Evolutionary conservation across 331 rosid genomes (phyloP).

Genomic region (Cydonia oblonga): DNA sequence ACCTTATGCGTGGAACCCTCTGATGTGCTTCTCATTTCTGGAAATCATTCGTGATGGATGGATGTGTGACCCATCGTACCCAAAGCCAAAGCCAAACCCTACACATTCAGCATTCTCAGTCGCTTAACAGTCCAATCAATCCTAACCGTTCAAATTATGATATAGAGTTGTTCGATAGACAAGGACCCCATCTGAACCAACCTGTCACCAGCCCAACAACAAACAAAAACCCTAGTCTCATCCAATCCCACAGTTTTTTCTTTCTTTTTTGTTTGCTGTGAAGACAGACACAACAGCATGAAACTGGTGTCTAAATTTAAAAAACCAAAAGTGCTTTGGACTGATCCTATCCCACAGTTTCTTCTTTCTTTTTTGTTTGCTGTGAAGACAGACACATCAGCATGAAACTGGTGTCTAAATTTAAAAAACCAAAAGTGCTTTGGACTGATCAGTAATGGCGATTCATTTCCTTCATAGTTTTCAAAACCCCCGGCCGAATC

Average conservation of each 20-base stretch:
- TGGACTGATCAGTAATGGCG: background rate
- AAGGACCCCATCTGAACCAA: background rate
- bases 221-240: background rate
- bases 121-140: constrained; percentile 19
- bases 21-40: no score
- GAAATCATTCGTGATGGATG: background rate
- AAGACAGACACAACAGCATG: background rate
- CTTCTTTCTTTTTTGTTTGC: background rate
- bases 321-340: background rate
- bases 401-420: background rate
- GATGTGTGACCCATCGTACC: background rate
- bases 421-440: background rate
- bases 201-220: background rate
- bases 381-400: background rate
- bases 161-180: no score
- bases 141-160: background rate
- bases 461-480: background rate
- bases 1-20: no score
- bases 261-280: background rate
- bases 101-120: background rate
- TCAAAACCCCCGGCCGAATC: background rate
- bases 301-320: background rate
- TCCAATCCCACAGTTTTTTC: background rate
- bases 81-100: background rate
- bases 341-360: background rate